Percentiles rank a stretch among this genome's conserved stretches.
Conservation (phyloP, 106 monocot genomes). For the Dendrobium officinale region DNA sequence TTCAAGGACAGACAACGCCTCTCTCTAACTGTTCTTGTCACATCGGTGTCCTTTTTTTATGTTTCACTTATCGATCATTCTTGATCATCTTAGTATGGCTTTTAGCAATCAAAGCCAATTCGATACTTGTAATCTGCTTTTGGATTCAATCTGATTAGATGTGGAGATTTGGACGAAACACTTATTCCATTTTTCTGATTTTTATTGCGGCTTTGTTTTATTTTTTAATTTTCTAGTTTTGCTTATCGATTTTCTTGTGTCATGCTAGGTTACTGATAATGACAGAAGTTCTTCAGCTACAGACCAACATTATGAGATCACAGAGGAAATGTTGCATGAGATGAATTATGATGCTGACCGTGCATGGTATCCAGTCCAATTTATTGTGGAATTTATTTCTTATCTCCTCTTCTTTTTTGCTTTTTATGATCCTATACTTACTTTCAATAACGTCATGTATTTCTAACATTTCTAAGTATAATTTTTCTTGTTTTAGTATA, state of each 20-base stretch:
- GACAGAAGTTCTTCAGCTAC: slow-evolving; percentile 26
- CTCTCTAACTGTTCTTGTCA: too few relatives aligned
- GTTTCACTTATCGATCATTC: neutral
- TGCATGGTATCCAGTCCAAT: slow-evolving; percentile 57
- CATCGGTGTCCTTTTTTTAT: too few relatives aligned
- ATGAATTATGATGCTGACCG: slow-evolving; percentile 96
- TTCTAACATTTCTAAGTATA: neutral
- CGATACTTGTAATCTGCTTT: neutral
- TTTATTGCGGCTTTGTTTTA: slow-evolving; percentile 1
- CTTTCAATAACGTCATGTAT: neutral
- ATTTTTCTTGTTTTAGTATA: neutral
- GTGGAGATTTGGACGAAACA: neutral
- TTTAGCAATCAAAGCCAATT: neutral
- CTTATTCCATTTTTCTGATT: neutral
- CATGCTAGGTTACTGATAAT: slow-evolving; percentile 32
- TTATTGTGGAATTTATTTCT: neutral
- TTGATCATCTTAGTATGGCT: neutral
- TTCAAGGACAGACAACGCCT: neutral
- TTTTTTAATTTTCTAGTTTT: neutral
- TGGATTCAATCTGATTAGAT: neutral
- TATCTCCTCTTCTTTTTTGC: neutral
- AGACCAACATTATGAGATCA: slow-evolving; percentile 48
- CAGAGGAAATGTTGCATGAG: slow-evolving; percentile 72
- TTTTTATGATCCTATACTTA: neutral
- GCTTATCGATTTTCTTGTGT: slow-evolving; percentile 7